phyloP scores from a whole-genome alignment of 768 basidiomycete species.

The Leccinum fibrillosum region DNA sequence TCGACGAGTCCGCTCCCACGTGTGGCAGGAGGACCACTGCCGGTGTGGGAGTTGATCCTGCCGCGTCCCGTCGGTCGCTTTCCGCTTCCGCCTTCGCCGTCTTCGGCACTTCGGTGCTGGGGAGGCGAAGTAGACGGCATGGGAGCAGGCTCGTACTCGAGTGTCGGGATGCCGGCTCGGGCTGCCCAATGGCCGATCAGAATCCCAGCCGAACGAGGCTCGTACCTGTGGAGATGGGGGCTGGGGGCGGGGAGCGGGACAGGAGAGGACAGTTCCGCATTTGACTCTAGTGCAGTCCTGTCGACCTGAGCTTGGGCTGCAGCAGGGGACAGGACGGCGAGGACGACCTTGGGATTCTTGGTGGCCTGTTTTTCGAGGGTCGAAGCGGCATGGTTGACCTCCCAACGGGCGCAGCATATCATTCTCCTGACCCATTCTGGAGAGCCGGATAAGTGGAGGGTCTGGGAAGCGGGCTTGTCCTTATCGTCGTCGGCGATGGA shows the following conservation, averaged over 20 bases:
- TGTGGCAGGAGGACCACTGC: conserved; percentile 13
- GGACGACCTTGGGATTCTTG: conserved; percentile 48
- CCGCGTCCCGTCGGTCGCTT: conserved; percentile 28
- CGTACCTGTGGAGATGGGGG: conserved; percentile 52
- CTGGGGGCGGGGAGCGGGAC: conserved; percentile 66
- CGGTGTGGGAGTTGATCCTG: conserved; percentile 26
- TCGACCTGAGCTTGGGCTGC: conserved; percentile 27
- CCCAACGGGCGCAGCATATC: conserved; percentile 81
- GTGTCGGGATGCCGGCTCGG: conserved; percentile 53
- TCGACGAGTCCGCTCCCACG: conserved; percentile 57
- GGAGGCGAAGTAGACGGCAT: conserved; percentile 11
- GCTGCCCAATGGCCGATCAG: conserved; percentile 68
- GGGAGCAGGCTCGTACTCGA: conserved; percentile 46
- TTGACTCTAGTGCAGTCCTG: conserved; percentile 13
- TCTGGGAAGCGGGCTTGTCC: conserved; percentile 21
- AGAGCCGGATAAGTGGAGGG: conserved; percentile 36
- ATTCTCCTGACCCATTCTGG: conserved; percentile 86
- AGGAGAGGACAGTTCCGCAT: conserved; percentile 40
- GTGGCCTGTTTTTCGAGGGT: conserved; percentile 22
- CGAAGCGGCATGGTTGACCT: conserved; percentile 50
- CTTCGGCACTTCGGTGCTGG: conserved; percentile 24
- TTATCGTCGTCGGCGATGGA: conserved; percentile 22
- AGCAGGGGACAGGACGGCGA: conserved; percentile 51
- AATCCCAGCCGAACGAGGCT: conserved; percentile 60
- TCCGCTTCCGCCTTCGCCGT: conserved; percentile 33